Percentiles rank a stretch among this genome's conserved stretches.
Evolutionary conservation across 108 stramenopile species (phyloP).

Genomic region (Nannochloropsis gaditana): DNA sequence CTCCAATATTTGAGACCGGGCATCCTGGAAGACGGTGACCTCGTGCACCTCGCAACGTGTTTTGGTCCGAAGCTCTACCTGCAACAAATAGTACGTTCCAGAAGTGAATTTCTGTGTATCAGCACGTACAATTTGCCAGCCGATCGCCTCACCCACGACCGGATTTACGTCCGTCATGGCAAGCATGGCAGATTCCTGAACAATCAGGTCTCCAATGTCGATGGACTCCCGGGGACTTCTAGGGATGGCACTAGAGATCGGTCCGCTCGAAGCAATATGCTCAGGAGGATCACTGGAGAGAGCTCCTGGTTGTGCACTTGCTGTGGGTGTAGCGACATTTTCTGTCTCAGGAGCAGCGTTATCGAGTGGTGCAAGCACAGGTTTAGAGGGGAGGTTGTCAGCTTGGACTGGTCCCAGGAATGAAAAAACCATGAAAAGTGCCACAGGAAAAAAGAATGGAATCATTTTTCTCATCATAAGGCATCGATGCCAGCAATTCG

Average conservation of each 20-base stretch:
- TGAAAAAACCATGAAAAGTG: too few species aligned
- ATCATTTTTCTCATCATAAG: too few species aligned
- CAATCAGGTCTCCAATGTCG: neutral
- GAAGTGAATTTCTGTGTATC: neutral
- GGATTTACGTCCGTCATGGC: neutral
- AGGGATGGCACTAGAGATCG: neutral
- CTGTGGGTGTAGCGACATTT: too few species aligned
- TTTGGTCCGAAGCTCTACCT: neutral
- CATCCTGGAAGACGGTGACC: neutral
- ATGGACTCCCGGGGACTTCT: neutral
- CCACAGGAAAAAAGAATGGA: too few species aligned
- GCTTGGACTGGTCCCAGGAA: too few species aligned
- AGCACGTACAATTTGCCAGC: neutral
- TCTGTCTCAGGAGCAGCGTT: too few species aligned
- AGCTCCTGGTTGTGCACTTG: too few species aligned
- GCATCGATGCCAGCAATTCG: too few species aligned
- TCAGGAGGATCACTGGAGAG: too few species aligned
- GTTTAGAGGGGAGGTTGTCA: too few species aligned
- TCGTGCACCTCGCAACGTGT: neutral
- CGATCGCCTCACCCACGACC: slow-evolving; percentile 1
- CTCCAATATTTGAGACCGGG: neutral
- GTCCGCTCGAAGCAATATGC: too few species aligned
- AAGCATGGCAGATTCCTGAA: neutral
- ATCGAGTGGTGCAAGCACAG: too few species aligned
- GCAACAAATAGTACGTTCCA: neutral